A percentile compares a stretch with the other conserved stretches of the same genome.
phyloP scores from a whole-genome alignment of 495 filamentous ascomycete species.

The Pseudomonodictys pantanalensis region DNA sequence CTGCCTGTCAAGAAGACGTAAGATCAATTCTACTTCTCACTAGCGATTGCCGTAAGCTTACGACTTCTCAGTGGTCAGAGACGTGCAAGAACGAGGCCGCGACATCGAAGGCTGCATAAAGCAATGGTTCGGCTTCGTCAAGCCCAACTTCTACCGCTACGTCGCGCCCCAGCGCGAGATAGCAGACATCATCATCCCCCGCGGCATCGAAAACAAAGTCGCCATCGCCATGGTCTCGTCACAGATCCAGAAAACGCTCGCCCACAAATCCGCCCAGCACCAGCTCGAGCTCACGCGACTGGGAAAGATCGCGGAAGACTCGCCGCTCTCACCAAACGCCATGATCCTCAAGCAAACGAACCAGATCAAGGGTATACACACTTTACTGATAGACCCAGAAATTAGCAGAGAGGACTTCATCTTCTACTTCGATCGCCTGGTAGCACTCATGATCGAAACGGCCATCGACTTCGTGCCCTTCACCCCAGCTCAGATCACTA shows the following conservation, averaged over 20 bases:
- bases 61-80: conserved; percentile 65
- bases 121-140: conserved; percentile 95
- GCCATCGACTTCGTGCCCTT: conserved; percentile 73
- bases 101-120: conserved; percentile 95
- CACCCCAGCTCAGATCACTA: conserved; percentile 57
- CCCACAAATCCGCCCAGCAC: conserved; percentile 82
- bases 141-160: conserved; percentile 87
- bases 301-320: conserved; percentile 62
- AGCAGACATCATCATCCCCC: conserved; percentile 87
- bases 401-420: conserved; percentile 87
- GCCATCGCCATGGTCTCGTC: conserved; percentile 93
- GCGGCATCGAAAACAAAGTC: conserved; percentile 88
- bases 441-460: conserved; percentile 77
- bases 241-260: conserved; percentile 77
- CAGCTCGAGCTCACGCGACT: conserved; percentile 71
- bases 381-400: conserved; percentile 77
- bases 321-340: conserved; percentile 70
- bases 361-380: conserved; percentile 84
- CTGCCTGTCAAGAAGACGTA: conserved; percentile 88
- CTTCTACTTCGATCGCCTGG: conserved; percentile 90
- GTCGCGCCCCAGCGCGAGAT: conserved; percentile 81
- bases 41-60: conserved; percentile 8
- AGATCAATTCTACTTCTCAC: conserved; percentile 32
- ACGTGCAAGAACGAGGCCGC: conserved; percentile 78
- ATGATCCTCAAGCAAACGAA: conserved; percentile 66